Percentiles rank a stretch among this genome's conserved stretches.
phyloP scores from a whole-genome alignment of 768 basidiomycete species.

The Stropharia rugosoannulata region DNA sequence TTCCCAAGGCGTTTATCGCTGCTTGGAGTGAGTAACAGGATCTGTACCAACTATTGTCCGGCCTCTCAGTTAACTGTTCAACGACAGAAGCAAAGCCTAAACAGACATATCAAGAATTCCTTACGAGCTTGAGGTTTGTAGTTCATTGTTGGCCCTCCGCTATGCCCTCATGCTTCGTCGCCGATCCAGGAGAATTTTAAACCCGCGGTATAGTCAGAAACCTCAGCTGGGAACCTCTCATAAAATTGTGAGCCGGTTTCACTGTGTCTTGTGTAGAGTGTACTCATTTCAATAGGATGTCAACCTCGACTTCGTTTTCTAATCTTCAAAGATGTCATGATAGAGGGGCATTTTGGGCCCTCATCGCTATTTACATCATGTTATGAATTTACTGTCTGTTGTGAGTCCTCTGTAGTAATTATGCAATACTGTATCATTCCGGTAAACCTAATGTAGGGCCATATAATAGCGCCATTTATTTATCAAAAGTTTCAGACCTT shows the following conservation, averaged over 20 bases:
- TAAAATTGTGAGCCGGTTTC: slow-evolving; percentile 44
- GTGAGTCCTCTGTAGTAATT: too few relatives aligned
- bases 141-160: neutral
- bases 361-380: too few relatives aligned
- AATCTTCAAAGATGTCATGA: too few relatives aligned
- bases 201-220: slow-evolving; percentile 64
- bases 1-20: slow-evolving; percentile 56
- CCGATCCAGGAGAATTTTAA: slow-evolving; percentile 46
- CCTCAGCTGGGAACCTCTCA: slow-evolving; percentile 77
- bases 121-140: slow-evolving; percentile 53
- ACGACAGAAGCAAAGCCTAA: slow-evolving; percentile 42
- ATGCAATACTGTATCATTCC: too few relatives aligned
- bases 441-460: too few relatives aligned
- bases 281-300: slow-evolving; percentile 30
- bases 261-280: neutral
- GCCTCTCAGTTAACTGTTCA: neutral
- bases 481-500: slow-evolving; percentile 17
- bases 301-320: slow-evolving; percentile 31
- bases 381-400: too few relatives aligned
- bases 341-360: too few relatives aligned
- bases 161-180: neutral
- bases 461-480: neutral
- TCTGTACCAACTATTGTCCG: neutral
- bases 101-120: slow-evolving; percentile 66
- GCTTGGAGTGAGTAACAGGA: slow-evolving; percentile 38